phyloP scores from a whole-genome alignment of 1,284 basidiomycete genomes.

The Ganoderma resinaceum region DNA sequence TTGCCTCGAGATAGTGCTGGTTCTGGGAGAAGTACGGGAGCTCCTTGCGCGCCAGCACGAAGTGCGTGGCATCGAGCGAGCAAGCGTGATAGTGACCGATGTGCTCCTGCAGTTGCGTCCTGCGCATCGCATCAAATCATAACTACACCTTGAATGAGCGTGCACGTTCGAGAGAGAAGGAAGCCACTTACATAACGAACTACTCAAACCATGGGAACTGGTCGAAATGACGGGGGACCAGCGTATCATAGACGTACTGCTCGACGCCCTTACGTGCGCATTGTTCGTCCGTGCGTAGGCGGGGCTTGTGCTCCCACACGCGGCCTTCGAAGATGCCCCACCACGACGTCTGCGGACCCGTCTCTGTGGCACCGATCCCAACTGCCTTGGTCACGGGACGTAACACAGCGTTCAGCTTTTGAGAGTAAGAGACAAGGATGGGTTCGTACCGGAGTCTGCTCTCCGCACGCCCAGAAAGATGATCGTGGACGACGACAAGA shows the following conservation, averaged over 20 bases:
- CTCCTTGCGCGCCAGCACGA: conserved; percentile 38
- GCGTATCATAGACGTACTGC: conserved; percentile 24
- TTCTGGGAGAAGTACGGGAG: conserved; percentile 44
- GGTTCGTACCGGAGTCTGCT: conserved; percentile 58
- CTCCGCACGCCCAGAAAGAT: conserved; percentile 64
- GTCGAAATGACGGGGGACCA: conserved; percentile 43
- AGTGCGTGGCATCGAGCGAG: conserved; percentile 24
- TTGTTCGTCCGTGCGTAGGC: conserved; percentile 60
- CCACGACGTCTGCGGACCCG: conserved; percentile 50
- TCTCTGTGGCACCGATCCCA: conserved; percentile 49
- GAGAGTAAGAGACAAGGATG: too few relatives aligned
- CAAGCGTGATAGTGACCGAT: conserved; percentile 10
- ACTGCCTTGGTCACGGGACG: conserved; percentile 75
- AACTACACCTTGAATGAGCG: too few relatives aligned
- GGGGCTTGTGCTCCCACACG: conserved; percentile 42
- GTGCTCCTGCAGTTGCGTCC: conserved; percentile 17
- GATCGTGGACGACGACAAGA: conserved; percentile 69
- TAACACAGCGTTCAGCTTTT: conserved; percentile 39
- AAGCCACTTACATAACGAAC: conserved; percentile 38
- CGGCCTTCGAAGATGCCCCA: conserved; percentile 53
- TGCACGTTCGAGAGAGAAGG: too few relatives aligned
- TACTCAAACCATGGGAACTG: conserved; percentile 40
- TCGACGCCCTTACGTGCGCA: conserved; percentile 43
- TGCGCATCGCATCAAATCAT: too few relatives aligned
- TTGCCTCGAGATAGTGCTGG: conserved; percentile 33